These are phyloP conservation scores for Sphaceloma murrayae DNA, from an alignment of 2,329 filamentous ascomycete genomes.

Conservation along the genomic window DNA sequence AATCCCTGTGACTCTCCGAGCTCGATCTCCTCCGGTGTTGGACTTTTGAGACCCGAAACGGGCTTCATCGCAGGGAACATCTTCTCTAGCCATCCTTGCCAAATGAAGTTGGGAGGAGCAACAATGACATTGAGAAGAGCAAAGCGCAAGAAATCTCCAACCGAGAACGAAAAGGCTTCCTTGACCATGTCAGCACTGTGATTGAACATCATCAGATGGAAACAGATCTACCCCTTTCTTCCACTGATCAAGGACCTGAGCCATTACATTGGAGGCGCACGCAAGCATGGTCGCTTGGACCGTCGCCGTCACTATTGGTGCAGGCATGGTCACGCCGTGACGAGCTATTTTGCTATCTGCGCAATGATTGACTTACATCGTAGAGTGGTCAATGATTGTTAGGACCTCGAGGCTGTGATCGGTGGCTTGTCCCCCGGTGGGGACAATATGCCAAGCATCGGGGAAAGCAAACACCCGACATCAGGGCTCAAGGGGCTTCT, in stretches of 20 bases:
- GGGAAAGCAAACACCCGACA: too few relatives aligned
- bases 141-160: slow-evolving; percentile 45
- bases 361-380: too few relatives aligned
- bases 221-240: slow-evolving; percentile 10
- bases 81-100: slow-evolving; percentile 48
- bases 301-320: slow-evolving; percentile 51
- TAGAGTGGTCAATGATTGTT: too few relatives aligned
- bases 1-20: slow-evolving; percentile 25
- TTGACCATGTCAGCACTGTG: slow-evolving; percentile 19
- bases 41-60: neutral
- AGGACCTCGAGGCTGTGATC: too few relatives aligned
- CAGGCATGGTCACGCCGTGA: slow-evolving; percentile 28
- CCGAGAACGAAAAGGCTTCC: slow-evolving; percentile 40
- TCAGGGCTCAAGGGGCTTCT: too few relatives aligned
- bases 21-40: slow-evolving; percentile 2
- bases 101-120: slow-evolving; percentile 49
- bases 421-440: too few relatives aligned
- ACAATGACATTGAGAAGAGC: slow-evolving; percentile 45
- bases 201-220: neutral
- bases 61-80: slow-evolving; percentile 41
- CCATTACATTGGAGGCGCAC: slow-evolving; percentile 60
- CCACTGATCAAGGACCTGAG: slow-evolving; percentile 51
- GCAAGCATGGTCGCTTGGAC: slow-evolving; percentile 57
- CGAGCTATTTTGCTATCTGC: neutral
- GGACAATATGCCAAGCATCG: too few relatives aligned